Conservation (phyloP, 768 basidiomycete genomes). For the Tulasnella sp. region DNA sequence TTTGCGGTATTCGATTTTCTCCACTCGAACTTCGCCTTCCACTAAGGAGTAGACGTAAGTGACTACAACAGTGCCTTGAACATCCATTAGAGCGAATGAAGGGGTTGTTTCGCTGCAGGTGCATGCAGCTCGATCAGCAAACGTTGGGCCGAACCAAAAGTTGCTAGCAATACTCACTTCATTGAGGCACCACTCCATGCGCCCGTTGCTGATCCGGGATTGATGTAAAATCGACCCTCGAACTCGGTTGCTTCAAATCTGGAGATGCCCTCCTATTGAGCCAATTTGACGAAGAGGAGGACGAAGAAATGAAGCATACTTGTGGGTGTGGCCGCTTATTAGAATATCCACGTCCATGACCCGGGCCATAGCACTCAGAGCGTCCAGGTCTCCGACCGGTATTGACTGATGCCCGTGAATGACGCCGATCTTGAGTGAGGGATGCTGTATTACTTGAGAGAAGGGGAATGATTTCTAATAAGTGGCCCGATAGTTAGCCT, state of each 20-base stretch:
- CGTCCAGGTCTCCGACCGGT: slow-evolving; percentile 87
- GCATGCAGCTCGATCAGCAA: not conserved
- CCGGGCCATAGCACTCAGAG: slow-evolving; percentile 79
- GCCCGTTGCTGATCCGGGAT: slow-evolving; percentile 92
- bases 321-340: slow-evolving; percentile 89
- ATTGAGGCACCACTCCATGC: slow-evolving; percentile 81
- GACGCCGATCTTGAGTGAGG: slow-evolving; percentile 84
- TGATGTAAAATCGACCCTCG: slow-evolving; percentile 89
- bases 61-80: slow-evolving; percentile 94
- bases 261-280: slow-evolving; percentile 1
- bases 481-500: not conserved
- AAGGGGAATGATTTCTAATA: slow-evolving; percentile 55
- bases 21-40: slow-evolving; percentile 88
- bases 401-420: slow-evolving; percentile 93
- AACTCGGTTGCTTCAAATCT: slow-evolving; percentile 94
- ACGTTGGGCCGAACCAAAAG: not conserved
- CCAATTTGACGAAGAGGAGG: not conserved
- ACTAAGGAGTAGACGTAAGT: slow-evolving; percentile 96
- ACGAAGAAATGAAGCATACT: slow-evolving; percentile 50
- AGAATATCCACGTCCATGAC: slow-evolving; percentile 99
- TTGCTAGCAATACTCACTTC: slow-evolving; percentile 44
- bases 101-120: slow-evolving; percentile 71
- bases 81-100: slow-evolving; percentile 95
- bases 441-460: slow-evolving; percentile 73
- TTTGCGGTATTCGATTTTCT: slow-evolving; percentile 55